Percentiles rank a stretch among this genome's conserved stretches.
These are phyloP conservation scores for Dactylellina drechsleri DNA, from an alignment of 2,329 filamentous ascomycete genomes.

Conservation along the genomic window DNA sequence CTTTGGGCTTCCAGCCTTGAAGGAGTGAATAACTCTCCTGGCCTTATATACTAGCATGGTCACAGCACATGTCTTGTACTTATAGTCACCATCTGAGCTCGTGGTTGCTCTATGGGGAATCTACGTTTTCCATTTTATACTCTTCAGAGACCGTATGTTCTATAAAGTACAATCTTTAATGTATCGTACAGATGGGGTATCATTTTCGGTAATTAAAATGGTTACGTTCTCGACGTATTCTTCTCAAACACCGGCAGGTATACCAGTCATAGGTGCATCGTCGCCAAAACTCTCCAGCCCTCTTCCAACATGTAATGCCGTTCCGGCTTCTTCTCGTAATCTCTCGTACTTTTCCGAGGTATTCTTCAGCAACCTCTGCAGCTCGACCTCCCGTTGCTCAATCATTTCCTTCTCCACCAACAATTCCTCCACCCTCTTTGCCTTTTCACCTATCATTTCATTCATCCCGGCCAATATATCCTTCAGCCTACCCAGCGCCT, in stretches of 20 bases:
- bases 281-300: constrained; percentile 50
- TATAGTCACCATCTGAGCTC: constrained; percentile 26
- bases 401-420: constrained; percentile 46
- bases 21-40: constrained; percentile 7
- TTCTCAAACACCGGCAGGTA: constrained; percentile 33
- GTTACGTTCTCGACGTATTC: background rate
- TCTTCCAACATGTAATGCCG: constrained; percentile 43
- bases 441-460: constrained; percentile 17
- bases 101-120: constrained; percentile 2
- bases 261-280: constrained; percentile 23
- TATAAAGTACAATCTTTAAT: constrained; percentile 16
- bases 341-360: constrained; percentile 48
- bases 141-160: constrained; percentile 2
- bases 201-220: constrained; percentile 5
- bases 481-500: constrained; percentile 32
- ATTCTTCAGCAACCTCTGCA: constrained; percentile 36
- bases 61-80: constrained; percentile 48
- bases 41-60: constrained; percentile 14
- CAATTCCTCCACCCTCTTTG: constrained; percentile 38
- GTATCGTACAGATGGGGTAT: constrained; percentile 41
- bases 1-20: constrained; percentile 64
- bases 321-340: constrained; percentile 38
- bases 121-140: background rate
- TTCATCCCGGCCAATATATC: constrained; percentile 39
- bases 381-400: constrained; percentile 37